These are phyloP conservation scores for Rhodofomes roseus DNA, from an alignment of 1,284 basidiomycete species.

Conservation along the genomic window DNA sequence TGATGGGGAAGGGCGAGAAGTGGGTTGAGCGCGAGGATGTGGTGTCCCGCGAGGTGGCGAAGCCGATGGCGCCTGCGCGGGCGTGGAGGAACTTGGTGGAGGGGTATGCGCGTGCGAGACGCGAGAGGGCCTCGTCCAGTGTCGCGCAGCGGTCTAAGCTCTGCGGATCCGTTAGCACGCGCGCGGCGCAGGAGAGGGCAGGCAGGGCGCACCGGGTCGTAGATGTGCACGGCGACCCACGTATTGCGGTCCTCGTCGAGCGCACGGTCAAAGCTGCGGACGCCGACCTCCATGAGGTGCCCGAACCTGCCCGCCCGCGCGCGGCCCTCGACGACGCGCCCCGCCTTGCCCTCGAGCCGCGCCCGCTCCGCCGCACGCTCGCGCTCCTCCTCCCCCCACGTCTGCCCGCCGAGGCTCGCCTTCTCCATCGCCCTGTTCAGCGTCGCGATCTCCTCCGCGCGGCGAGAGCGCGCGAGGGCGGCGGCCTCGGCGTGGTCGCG, in stretches of 20 bases:
- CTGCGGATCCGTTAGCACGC: constrained; percentile 30
- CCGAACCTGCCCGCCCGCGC: constrained; percentile 63
- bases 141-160: constrained; percentile 69
- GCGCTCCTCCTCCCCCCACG: constrained; percentile 68
- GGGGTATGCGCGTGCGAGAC: constrained; percentile 65
- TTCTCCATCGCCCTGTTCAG: constrained; percentile 57
- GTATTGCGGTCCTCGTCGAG: constrained; percentile 71
- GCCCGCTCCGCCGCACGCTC: constrained; percentile 37
- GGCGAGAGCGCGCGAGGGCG: constrained; percentile 45
- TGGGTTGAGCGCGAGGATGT: constrained; percentile 8
- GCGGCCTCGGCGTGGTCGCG: constrained; percentile 70
- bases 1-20: constrained; percentile 19
- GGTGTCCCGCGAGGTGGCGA: constrained; percentile 43
- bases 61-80: constrained; percentile 73
- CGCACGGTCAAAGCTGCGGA: constrained; percentile 68
- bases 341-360: constrained; percentile 31
- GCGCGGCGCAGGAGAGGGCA: neutral
- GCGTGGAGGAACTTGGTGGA: constrained; percentile 78
- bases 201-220: constrained; percentile 64
- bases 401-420: constrained; percentile 58
- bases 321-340: constrained; percentile 35
- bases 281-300: constrained; percentile 77
- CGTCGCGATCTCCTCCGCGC: constrained; percentile 44
- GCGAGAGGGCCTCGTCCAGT: constrained; percentile 66
- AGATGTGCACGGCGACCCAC: constrained; percentile 82